Base-by-base conservation (phyloP, 345 rosid genomes). In the Euphorbia pulcherrima region DNA sequence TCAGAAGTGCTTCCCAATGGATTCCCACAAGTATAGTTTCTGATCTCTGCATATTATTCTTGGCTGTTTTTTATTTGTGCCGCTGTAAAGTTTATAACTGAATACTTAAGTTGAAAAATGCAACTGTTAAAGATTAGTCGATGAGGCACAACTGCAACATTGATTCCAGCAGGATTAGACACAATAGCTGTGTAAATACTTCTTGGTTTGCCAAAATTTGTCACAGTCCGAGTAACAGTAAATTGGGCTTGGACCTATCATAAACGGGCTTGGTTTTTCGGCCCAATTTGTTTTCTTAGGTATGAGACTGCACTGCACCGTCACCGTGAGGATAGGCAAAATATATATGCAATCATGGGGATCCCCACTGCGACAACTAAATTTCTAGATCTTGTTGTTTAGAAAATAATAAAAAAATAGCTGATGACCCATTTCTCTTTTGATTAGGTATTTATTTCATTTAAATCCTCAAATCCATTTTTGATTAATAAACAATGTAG, bases 151-250 rank as follows among this genome's bases (percentile, higher is more conserved):
- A 84, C 83, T 2, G 84, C 82, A 9, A 82, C 80, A 39, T 77
- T 78, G 30, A 77, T 63, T 27, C 86, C 86, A 7, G 27, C 52
- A 23, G 84, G 86, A 46, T 68, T 60, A 39, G 81, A 82, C 52
- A 80, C 72, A 30, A 73, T 71, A 62, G 80, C 86, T 72, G 44
- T 74, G 30, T 80, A 84, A 10, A 76, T 35, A 39, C 84, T 80
- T 54, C 75, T 68, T 2, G 84, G 74, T 29, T 60, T 62, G 68
- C 88, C 88, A 4, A 82, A 83, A 27, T 84, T 82, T 2, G 81
- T 82, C 75, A 80, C 86, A 0, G 79, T 80, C 50, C 86, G 81
- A 50, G 68, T 74, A 16, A 82, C 86, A 11, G 83, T 78, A 74
- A 78, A 41, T 39, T 46, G 46, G 41, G 57, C 75, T 58, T 75